Evolutionary conservation across 83 land plant species (phyloP).

Genomic region (Picea abies): DNA sequence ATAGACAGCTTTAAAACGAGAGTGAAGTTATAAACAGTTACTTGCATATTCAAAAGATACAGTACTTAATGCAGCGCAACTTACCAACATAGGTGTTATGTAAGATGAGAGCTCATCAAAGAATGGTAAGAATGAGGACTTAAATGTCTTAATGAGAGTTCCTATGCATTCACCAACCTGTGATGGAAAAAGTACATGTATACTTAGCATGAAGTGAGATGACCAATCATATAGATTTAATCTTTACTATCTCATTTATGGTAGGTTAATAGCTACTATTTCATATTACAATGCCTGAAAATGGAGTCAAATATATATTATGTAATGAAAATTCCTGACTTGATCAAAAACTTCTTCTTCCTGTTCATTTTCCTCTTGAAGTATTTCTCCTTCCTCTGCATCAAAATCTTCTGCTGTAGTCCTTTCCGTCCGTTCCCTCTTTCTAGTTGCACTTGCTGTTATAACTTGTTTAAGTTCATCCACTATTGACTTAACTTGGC

Average conservation of each 20-base stretch:
- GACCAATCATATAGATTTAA: background rate
- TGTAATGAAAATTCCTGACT: constrained; percentile 34
- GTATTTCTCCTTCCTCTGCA: constrained; percentile 94
- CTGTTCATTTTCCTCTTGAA: constrained; percentile 93
- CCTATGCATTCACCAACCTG: constrained; percentile 98
- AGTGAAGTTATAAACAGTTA: background rate
- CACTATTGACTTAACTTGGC: constrained; percentile 83
- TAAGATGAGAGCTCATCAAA: constrained; percentile 91
- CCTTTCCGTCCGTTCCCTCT: constrained; percentile 85
- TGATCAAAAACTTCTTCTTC: constrained; percentile 99
- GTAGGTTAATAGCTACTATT: background rate
- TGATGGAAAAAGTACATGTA: background rate
- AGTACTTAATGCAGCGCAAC: constrained; percentile 1
- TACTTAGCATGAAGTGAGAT: constrained; percentile 1
- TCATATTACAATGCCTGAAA: no score
- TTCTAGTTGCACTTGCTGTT: constrained; percentile 86
- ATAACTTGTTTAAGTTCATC: constrained; percentile 95
- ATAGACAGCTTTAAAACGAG: background rate
- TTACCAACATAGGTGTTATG: constrained; percentile 92
- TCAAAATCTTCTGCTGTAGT: constrained; percentile 96
- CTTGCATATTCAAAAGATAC: background rate
- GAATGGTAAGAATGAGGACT: constrained; percentile 81
- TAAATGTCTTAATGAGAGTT: constrained; percentile 87
- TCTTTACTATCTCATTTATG: background rate
- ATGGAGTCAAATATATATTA: background rate